These are phyloP conservation scores for Abrus precatorius DNA, from an alignment of 306 rosid species.

Conservation along the genomic window DNA sequence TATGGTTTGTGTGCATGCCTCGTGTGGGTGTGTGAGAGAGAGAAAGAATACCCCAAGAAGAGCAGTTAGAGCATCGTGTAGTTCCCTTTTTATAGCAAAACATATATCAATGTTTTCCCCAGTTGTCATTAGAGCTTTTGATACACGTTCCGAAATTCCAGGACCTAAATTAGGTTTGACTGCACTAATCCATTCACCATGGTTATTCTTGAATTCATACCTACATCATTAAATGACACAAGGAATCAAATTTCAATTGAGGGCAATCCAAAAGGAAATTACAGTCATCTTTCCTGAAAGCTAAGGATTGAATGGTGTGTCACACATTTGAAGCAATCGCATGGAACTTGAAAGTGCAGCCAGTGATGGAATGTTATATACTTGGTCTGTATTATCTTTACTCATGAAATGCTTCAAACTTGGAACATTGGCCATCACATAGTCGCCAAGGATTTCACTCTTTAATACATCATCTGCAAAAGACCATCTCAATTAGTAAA, in stretches of 20 bases:
- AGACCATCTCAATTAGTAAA: conserved; percentile 17
- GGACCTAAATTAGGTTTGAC: conserved; percentile 87
- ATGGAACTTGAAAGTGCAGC: conserved; percentile 81
- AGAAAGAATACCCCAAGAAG: conserved; percentile 83
- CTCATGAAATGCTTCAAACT: conserved; percentile 69
- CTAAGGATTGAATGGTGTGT: conserved; percentile 31
- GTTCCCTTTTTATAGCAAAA: conserved; percentile 64
- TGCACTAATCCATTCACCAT: conserved; percentile 74
- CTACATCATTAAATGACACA: conserved; percentile 47
- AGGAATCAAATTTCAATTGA: conserved; percentile 16
- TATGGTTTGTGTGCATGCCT: background rate
- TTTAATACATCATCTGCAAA: conserved; percentile 70
- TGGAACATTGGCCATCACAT: conserved; percentile 75
- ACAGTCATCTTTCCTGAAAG: conserved; percentile 26
- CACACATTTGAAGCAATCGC: conserved; percentile 77
- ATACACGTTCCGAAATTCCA: conserved; percentile 75
- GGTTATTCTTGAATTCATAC: conserved; percentile 87
- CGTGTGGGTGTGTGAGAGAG: conserved; percentile 1
- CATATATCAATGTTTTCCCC: conserved; percentile 61
- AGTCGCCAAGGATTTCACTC: conserved; percentile 71
- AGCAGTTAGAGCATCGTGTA: conserved; percentile 69
- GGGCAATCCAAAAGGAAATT: conserved; percentile 21
- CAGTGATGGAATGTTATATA: conserved; percentile 73
- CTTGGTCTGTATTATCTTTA: conserved; percentile 56
- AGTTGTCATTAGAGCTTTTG: conserved; percentile 66